Base-by-base conservation (phyloP, 2,329 filamentous ascomycete genomes). In the Sporothrix humicola region DNA sequence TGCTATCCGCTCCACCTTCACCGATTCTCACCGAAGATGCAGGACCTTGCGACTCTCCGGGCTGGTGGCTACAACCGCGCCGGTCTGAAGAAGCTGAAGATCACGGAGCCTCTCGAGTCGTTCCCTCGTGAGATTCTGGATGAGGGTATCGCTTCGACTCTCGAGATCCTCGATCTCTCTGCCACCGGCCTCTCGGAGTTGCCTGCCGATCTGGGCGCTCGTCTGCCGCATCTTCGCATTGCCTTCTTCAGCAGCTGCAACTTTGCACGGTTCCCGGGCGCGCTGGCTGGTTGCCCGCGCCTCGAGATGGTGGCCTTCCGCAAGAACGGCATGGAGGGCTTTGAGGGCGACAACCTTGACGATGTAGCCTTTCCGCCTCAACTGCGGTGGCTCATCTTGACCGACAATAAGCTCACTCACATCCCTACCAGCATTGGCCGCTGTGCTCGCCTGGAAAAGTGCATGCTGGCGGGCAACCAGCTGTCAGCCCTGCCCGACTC, bases 221-320 rank as follows among this genome's bases (percentile, higher is more conserved):
- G 79, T 20, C 77, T 87, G 17, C 82, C 82, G 61, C 82, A 82
- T 52, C 84, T 87, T 65, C 84, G 83, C 76, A 80, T 85, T 20
- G 82, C 82, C 37, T 85, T 85, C 76, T 84, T 87, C 74, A 86
- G 85, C 9, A 76, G 83, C 73, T 86, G 85, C 78, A 80, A 77
- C 42, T 87, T 86, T 76, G 74, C 76, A 2, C 76, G 78, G 23
- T 87, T 86, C 73, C 85, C 85, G 1, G 52, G 69, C 8, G 76
- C 81, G 73, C 79, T 86, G 23, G 81, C 83, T 58, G 75, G 80
- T 78, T 86, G 84, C 73, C 81, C 82, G 5, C 77, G 78, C 68
- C 81, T 87, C n/a, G 84, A 85, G 76, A 86, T 85, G 82, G 82
- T 86, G 50, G 84, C 83, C 4, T 86, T 87, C 75, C 84, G 84